Evolutionary conservation across 176 grass and related monocot genomes (phyloP).

Genomic region (Cenchrus americanus): DNA sequence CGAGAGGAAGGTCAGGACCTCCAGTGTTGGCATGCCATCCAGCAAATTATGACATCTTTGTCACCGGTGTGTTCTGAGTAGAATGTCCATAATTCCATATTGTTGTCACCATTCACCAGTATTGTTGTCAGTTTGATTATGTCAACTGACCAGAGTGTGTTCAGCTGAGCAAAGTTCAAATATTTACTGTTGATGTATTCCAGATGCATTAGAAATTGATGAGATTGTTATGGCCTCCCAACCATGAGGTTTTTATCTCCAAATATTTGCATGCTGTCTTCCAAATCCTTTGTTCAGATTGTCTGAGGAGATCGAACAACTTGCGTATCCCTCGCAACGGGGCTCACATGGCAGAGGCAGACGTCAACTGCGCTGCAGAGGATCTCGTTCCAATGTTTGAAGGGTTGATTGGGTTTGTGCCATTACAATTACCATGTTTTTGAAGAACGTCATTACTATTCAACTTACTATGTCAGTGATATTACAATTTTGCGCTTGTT

Average conservation of each 20-base stretch:
- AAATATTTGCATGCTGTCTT: conserved; percentile 11
- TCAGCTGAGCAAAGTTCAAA: neutral
- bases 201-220: neutral
- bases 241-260: neutral
- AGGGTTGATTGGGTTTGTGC: too few species aligned
- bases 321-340: neutral
- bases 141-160: neutral
- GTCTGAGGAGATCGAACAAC: neutral
- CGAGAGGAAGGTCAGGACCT: conserved; percentile 69
- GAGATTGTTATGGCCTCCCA: conserved; percentile 4
- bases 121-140: conserved; percentile 11
- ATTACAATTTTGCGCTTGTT: too few species aligned
- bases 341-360: too few species aligned
- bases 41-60: conserved; percentile 61
- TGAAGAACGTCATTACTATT: too few species aligned
- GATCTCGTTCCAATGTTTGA: neutral
- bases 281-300: neutral
- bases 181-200: neutral
- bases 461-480: too few species aligned
- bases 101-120: neutral
- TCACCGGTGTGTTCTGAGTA: neutral
- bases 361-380: too few species aligned
- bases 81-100: neutral
- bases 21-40: conserved; percentile 58
- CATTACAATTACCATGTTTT: too few species aligned